Percentiles rank a stretch among this genome's conserved stretches.
Evolutionary conservation across 1,139 yeast genomes (phyloP).

Genomic region (Taphrina populina): DNA sequence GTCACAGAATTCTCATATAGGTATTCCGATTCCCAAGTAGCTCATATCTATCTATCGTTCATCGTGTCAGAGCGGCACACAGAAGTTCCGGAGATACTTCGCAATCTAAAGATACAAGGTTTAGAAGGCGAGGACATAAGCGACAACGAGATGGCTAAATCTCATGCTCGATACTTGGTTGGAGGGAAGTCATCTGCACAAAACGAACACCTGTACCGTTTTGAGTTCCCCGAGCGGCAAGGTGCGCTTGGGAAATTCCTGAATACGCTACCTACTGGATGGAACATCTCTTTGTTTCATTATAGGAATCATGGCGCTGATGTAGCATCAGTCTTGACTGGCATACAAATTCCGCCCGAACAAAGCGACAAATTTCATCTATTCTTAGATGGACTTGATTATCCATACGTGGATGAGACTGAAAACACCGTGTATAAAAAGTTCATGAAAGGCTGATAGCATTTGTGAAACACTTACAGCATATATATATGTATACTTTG

Average conservation of each 20-base stretch:
- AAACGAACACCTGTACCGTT: conserved; percentile 73
- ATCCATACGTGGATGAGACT: conserved; percentile 76
- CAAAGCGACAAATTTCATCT: conserved; percentile 64
- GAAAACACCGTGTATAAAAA: conserved; percentile 66
- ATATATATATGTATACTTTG: too few relatives aligned
- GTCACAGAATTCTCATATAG: conserved; percentile 94
- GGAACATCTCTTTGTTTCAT: conserved; percentile 94
- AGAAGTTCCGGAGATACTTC: conserved; percentile 48
- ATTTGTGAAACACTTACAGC: too few relatives aligned
- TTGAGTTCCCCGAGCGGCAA: conserved; percentile 96
- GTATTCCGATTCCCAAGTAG: conserved; percentile 54
- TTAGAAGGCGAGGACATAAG: conserved; percentile 66
- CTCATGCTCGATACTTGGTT: conserved; percentile 92
- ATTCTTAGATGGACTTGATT: conserved; percentile 70
- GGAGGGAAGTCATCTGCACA: conserved; percentile 76
- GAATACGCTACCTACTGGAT: conserved; percentile 64
- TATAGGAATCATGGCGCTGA: conserved; percentile 97
- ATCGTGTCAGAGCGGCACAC: conserved; percentile 70
- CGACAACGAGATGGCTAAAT: conserved; percentile 88
- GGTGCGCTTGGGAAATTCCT: conserved; percentile 85
- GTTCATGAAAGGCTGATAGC: conserved; percentile 29
- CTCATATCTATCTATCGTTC: conserved; percentile 84
- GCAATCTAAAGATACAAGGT: conserved; percentile 41
- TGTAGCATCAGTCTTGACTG: conserved; percentile 87
- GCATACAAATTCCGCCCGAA: conserved; percentile 75